Base-by-base conservation (phyloP, 352 stramenopile genomes). In the Thalassiosira hispida region DNA sequence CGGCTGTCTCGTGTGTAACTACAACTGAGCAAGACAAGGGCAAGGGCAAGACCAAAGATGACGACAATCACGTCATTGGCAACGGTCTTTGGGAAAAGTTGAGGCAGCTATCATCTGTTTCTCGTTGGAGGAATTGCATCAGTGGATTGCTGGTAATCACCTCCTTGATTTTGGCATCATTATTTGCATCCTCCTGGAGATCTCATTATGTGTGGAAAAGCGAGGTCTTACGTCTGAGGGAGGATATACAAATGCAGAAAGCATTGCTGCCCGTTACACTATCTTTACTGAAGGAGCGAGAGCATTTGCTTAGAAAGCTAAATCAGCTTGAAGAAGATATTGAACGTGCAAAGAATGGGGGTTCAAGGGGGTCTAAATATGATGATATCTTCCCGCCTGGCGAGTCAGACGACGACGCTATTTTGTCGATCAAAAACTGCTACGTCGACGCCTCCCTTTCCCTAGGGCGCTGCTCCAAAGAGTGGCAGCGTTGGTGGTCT, bases 401-500 rank as follows among this genome's bases (percentile, higher is more conserved):
- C 23, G 20, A 27, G 23, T 27, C 40, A 11, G 20, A 69, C 20
- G 40, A 65, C 40, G 40, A 65, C 33, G 29, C 29, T 22, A 29
- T 71, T 38, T 29, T 79, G 25, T 68, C 62, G 57, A 61, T 73
- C 23, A 79, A 79, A 47, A 79, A 71, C 42, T 79, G 71, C 62
- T 79, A 79, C 27, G 35, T 79, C 12, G 59, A 73, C 56, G 71
- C 71, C 40, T 68, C 71, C 6, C 49, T 79, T 35, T 71, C 71
- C 66, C 53, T 79, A 40, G 71, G 71, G 7, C 51, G 33, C 5
- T 79, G 71, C 35, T 79, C 71, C 16, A 79, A 70, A 51, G 52
- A 79, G 29, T 72, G 61, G 62, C 71, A 79, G 22, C 18, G 42
- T 25, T 73, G 61, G 71, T 69, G 63, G 51, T 53, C 40, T 20